Percentiles rank a stretch among this genome's conserved stretches.
These are phyloP conservation scores for Thyridium curvatum DNA, from an alignment of 2,329 filamentous ascomycete genomes.

Conservation along the genomic window DNA sequence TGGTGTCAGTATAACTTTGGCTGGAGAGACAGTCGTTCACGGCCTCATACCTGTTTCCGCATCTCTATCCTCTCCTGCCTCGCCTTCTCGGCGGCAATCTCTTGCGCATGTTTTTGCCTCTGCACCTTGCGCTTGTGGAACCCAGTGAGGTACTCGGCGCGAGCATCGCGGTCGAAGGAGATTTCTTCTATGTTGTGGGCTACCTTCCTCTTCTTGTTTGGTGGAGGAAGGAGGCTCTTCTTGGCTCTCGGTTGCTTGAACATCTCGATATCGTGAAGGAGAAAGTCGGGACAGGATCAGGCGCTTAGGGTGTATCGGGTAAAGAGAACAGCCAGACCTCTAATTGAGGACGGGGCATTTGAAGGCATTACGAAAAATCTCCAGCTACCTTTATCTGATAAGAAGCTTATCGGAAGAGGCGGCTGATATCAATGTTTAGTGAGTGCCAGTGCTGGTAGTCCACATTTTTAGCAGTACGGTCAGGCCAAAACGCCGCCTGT, in stretches of 20 bases:
- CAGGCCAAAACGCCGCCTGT: too few relatives aligned
- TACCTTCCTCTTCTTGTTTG: conserved; percentile 61
- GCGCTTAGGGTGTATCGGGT: too few relatives aligned
- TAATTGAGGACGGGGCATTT: too few relatives aligned
- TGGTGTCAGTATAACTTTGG: conserved; percentile 3
- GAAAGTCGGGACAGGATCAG: too few relatives aligned
- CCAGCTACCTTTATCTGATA: too few relatives aligned
- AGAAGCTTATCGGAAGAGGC: too few relatives aligned
- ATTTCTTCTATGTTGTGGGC: conserved; percentile 66
- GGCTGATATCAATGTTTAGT: too few relatives aligned
- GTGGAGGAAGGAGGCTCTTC: conserved; percentile 49
- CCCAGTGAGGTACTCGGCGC: conserved; percentile 84
- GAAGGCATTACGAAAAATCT: too few relatives aligned
- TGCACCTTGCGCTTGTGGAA: conserved; percentile 95
- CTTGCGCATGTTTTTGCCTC: conserved; percentile 77
- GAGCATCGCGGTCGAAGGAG: conserved; percentile 72
- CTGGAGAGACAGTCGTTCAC: neutral
- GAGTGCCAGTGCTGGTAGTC: too few relatives aligned
- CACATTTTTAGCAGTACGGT: too few relatives aligned
- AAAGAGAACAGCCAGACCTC: too few relatives aligned
- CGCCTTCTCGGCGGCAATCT: conserved; percentile 69
- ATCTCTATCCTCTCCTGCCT: conserved; percentile 69
- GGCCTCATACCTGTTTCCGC: conserved; percentile 59
- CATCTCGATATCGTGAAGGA: conserved; percentile 5
- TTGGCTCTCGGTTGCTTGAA: conserved; percentile 55